Evolutionary conservation across 73 alveolate species (phyloP).

Genomic region (Uronychia setigera): DNA sequence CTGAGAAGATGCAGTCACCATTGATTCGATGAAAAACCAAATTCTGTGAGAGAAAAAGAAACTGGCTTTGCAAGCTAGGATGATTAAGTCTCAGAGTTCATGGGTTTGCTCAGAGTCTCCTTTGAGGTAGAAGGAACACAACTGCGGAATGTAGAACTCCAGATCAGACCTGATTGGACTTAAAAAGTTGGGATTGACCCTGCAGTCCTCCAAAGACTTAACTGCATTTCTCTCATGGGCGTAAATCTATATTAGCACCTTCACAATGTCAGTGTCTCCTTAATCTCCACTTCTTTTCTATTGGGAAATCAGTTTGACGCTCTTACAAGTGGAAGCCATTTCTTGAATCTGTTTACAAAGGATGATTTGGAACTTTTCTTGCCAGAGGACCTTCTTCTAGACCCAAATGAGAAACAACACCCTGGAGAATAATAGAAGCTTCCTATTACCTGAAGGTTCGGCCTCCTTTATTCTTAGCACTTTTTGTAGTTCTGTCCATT

Average conservation of each 20-base stretch:
- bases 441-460: neutral
- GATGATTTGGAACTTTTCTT: neutral
- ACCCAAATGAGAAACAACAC: neutral
- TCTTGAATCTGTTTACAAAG: constrained; percentile 1
- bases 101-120: constrained; percentile 36
- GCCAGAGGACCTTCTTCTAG: neutral
- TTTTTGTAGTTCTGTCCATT: neutral
- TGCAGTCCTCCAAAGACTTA: constrained; percentile 32
- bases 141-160: constrained; percentile 78
- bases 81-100: constrained; percentile 47
- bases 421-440: neutral
- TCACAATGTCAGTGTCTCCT: neutral
- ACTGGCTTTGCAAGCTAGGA: constrained; percentile 59
- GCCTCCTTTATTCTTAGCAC: neutral
- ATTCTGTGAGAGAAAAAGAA: constrained; percentile 82
- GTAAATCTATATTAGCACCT: constrained; percentile 10
- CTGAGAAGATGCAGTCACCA: constrained; percentile 27
- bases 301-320: neutral
- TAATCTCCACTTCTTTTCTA: neutral
- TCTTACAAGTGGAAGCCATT: constrained; percentile 4
- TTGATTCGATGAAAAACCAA: constrained; percentile 75
- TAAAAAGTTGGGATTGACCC: constrained; percentile 65
- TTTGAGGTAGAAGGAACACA: constrained; percentile 49
- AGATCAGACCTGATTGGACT: constrained; percentile 65
- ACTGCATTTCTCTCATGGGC: constrained; percentile 34